Evolutionary conservation across 345 rosid species (phyloP).

Genomic region (Syzygium aqueum): DNA sequence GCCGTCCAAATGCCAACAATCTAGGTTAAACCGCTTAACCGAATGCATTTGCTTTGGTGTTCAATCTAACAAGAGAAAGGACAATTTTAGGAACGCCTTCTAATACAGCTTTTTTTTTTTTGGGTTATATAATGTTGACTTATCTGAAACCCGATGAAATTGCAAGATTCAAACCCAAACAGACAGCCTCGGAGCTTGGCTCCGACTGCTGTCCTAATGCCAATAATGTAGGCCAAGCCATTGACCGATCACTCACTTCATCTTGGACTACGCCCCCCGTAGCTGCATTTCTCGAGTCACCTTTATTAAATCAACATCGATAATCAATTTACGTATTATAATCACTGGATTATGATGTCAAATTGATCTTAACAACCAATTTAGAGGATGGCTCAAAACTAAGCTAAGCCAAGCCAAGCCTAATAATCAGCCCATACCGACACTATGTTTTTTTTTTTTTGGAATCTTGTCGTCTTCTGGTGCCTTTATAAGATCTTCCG

Average conservation of each 20-base stretch:
- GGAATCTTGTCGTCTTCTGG: not conserved
- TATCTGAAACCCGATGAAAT: no score
- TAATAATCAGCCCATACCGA: not conserved
- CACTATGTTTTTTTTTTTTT: not conserved
- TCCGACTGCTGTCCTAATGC: not conserved
- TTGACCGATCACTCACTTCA: not conserved
- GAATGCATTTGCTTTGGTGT: no score
- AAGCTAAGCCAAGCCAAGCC: not conserved
- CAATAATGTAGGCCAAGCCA: no score
- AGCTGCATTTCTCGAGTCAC: fast-evolving
- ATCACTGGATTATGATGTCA: not conserved
- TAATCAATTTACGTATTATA: not conserved
- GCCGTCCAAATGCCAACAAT: no score
- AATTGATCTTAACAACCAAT: not conserved
- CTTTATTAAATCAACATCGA: not conserved
- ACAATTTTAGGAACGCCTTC: no score
- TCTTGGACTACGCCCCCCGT: not conserved
- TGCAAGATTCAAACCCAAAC: not conserved
- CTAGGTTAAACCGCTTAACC: no score
- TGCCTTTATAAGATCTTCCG: not conserved
- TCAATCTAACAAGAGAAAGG: no score
- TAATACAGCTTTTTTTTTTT: no score
- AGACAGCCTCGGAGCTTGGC: not conserved
- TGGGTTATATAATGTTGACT: no score
- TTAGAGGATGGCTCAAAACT: not conserved